These are phyloP conservation scores for Fusarium austroafricanum DNA, from an alignment of 2,329 filamentous ascomycete genomes.

Conservation along the genomic window DNA sequence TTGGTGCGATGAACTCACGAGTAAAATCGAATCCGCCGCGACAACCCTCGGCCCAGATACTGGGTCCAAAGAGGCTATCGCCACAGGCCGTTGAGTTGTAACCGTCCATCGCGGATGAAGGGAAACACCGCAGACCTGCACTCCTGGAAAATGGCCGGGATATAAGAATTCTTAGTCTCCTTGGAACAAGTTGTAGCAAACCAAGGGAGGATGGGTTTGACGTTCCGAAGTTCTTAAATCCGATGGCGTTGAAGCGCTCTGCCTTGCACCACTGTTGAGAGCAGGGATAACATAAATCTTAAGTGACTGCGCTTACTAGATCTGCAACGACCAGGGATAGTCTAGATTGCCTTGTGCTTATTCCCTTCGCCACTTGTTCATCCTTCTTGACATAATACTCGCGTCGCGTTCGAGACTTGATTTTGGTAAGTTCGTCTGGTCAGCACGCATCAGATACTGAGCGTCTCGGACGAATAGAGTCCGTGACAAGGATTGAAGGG, in stretches of 20 bases:
- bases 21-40: slow-evolving; percentile 51
- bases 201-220: not conserved
- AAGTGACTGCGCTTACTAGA: not conserved
- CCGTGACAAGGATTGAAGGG: not conserved
- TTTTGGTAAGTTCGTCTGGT: not conserved
- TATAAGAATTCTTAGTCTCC: not conserved
- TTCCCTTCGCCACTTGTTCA: not conserved
- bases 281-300: not conserved
- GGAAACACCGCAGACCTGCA: not conserved
- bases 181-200: not conserved
- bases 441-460: slow-evolving; percentile 12
- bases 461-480: slow-evolving; percentile 7
- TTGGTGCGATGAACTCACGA: slow-evolving; percentile 22
- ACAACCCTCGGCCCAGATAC: slow-evolving; percentile 45
- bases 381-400: not conserved
- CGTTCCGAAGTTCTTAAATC: not conserved
- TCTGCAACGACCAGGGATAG: too few relatives aligned
- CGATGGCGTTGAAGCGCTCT: not conserved
- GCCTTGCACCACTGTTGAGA: too few relatives aligned
- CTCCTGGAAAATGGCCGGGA: not conserved
- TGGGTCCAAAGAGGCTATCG: slow-evolving; percentile 48
- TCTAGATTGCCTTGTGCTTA: not conserved
- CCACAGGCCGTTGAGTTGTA: slow-evolving; percentile 46
- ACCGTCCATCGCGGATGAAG: slow-evolving; percentile 19
- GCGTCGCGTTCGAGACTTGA: not conserved